Conservation (phyloP, 805 yeast genomes). For the Hagleromyces aurorensis region DNA sequence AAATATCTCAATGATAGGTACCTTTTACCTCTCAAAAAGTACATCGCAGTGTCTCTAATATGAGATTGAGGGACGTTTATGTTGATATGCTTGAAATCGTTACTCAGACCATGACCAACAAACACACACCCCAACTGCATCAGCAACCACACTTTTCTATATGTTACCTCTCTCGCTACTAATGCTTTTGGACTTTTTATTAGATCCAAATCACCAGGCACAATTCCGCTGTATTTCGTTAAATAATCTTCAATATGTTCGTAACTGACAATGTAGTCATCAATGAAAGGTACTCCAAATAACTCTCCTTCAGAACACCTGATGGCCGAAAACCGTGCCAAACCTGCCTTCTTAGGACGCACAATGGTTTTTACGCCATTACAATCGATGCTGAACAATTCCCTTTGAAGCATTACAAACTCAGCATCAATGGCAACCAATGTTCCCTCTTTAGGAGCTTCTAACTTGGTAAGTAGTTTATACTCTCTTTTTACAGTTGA, state of each 20-base stretch:
- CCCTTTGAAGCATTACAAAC: slow-evolving; percentile 76
- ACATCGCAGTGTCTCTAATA: slow-evolving; percentile 84
- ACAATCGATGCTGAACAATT: slow-evolving; percentile 66
- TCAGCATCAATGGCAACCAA: slow-evolving; percentile 95
- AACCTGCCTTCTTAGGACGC: slow-evolving; percentile 64
- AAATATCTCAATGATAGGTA: slow-evolving; percentile 77
- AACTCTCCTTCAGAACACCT: slow-evolving; percentile 60
- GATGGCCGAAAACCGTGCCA: slow-evolving; percentile 85
- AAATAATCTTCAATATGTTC: slow-evolving; percentile 73
- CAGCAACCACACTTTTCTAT: slow-evolving; percentile 82
- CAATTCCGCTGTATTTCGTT: slow-evolving; percentile 90
- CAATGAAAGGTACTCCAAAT: slow-evolving; percentile 76
- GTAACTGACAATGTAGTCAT: slow-evolving; percentile 78
- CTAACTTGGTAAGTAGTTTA: slow-evolving; percentile 54
- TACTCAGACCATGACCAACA: slow-evolving; percentile 88
- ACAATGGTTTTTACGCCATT: slow-evolving; percentile 64
- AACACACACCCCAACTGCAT: slow-evolving; percentile 84
- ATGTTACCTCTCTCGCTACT: slow-evolving; percentile 75
- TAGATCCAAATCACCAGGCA: slow-evolving; percentile 82
- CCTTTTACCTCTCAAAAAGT: slow-evolving; percentile 68
- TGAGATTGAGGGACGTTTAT: slow-evolving; percentile 79
- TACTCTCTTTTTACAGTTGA: slow-evolving; percentile 55
- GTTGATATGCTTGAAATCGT: slow-evolving; percentile 90
- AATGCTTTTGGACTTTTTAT: slow-evolving; percentile 53
- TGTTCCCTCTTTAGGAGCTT: slow-evolving; percentile 68